Evolutionary conservation across 2,329 filamentous ascomycete species (phyloP).

Genomic region (Fusarium ramigenum): DNA sequence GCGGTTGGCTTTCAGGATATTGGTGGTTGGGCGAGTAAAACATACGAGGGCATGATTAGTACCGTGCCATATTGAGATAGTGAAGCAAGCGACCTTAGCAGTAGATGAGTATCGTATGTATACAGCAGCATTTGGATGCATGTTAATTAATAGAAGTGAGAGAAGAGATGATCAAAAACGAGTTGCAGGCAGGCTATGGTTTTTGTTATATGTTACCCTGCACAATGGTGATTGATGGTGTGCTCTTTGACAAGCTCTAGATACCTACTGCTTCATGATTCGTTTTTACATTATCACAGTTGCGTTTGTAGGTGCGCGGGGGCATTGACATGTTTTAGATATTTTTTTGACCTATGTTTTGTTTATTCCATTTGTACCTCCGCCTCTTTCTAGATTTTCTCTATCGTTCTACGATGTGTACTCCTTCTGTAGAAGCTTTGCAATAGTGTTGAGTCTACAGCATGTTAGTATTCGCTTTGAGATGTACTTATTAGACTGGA

Average conservation of each 20-base stretch:
- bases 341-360: constrained; percentile 25
- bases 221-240: background rate
- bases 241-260: no score
- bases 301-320: no score
- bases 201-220: no score
- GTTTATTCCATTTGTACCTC: constrained; percentile 4
- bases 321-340: constrained; percentile 7
- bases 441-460: constrained; percentile 69
- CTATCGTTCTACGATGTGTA: constrained; percentile 56
- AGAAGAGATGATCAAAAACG: constrained; percentile 13
- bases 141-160: constrained; percentile 39
- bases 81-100: constrained; percentile 21
- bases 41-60: constrained; percentile 17
- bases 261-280: background rate
- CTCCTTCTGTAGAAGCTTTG: constrained; percentile 70
- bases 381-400: constrained; percentile 17
- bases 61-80: constrained; percentile 20
- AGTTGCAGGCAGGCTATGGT: background rate
- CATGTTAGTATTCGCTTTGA: constrained; percentile 24
- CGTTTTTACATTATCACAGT: background rate
- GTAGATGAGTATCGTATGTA: constrained; percentile 26
- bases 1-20: constrained; percentile 35
- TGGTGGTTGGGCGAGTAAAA: constrained; percentile 35
- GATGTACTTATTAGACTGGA: background rate
- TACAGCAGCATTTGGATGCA: constrained; percentile 29